Percentiles rank a stretch among this genome's conserved stretches.
Evolutionary conservation across 495 filamentous ascomycete genomes (phyloP).

Genomic region (Letharia columbiana): DNA sequence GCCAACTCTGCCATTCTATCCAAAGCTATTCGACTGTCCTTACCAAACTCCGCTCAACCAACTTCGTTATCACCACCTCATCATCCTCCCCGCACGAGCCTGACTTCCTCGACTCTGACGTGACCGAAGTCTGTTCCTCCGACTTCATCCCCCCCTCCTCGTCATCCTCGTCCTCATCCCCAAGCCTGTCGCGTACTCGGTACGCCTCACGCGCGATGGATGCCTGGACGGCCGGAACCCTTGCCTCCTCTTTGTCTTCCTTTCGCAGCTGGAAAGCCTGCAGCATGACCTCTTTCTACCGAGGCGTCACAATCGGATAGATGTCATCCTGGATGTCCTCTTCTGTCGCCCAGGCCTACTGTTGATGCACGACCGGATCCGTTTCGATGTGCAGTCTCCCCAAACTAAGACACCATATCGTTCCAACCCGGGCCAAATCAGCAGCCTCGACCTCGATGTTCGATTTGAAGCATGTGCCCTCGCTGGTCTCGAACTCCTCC

Average conservation of each 20-base stretch:
- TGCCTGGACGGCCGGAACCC: not conserved
- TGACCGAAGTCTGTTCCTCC: too few relatives aligned
- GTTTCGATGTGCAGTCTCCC: slow-evolving; percentile 32
- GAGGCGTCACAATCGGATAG: slow-evolving; percentile 1
- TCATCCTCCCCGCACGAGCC: too few relatives aligned
- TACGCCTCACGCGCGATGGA: too few relatives aligned
- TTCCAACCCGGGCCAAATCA: slow-evolving; percentile 2
- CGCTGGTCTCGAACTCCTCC: slow-evolving; percentile 24
- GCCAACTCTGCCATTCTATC: too few relatives aligned
- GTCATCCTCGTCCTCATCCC: too few relatives aligned
- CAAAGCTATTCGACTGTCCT: too few relatives aligned
- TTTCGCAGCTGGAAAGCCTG: slow-evolving; percentile 14
- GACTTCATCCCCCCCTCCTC: too few relatives aligned
- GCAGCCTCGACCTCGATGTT: slow-evolving; percentile 28
- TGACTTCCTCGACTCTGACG: too few relatives aligned
- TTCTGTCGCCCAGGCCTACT: slow-evolving; percentile 38
- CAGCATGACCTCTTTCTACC: slow-evolving; percentile 15
- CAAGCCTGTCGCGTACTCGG: too few relatives aligned
- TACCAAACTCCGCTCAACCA: too few relatives aligned
- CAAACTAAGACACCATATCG: not conserved
- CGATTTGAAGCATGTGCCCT: not conserved
- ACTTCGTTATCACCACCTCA: too few relatives aligned
- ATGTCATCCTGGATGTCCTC: slow-evolving; percentile 25
- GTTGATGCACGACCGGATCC: slow-evolving; percentile 39
- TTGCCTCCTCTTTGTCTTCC: not conserved